A percentile compares a stretch with the other conserved stretches of the same genome.
These are phyloP conservation scores for Terana coerulea DNA, from an alignment of 768 basidiomycete species.

Conservation along the genomic window DNA sequence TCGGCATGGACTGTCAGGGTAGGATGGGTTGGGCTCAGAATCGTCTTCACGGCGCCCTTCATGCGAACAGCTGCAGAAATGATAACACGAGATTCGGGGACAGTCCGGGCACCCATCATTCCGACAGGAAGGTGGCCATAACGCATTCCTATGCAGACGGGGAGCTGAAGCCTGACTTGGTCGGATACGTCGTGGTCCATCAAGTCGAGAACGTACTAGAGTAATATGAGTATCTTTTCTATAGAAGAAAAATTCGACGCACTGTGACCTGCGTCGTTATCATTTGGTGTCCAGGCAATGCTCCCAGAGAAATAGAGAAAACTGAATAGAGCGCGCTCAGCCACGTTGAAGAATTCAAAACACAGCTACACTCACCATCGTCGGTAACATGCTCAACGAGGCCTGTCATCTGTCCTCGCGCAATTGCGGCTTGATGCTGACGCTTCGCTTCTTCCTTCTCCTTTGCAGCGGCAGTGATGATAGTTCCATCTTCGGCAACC, in stretches of 20 bases:
- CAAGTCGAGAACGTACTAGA: slow-evolving; percentile 51
- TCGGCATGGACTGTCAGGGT: slow-evolving; percentile 33
- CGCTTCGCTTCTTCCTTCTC: slow-evolving; percentile 43
- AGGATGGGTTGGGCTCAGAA: slow-evolving; percentile 44
- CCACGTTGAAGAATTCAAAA: background rate
- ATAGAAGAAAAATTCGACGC: slow-evolving; percentile 10
- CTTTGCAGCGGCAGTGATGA: slow-evolving; percentile 41
- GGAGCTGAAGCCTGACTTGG: slow-evolving; percentile 53
- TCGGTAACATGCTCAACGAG: slow-evolving; percentile 47
- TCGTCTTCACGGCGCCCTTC: slow-evolving; percentile 36
- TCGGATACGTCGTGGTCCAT: slow-evolving; percentile 46
- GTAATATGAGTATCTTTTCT: background rate
- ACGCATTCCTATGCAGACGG: slow-evolving; percentile 45
- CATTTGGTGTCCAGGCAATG: slow-evolving; percentile 39
- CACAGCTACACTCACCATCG: slow-evolving; percentile 24
- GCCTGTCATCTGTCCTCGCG: slow-evolving; percentile 37
- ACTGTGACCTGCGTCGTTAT: slow-evolving; percentile 43
- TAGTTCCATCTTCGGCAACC: slow-evolving; percentile 37
- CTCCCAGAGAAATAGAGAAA: slow-evolving; percentile 56
- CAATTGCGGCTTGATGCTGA: slow-evolving; percentile 37
- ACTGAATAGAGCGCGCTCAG: slow-evolving; percentile 39
- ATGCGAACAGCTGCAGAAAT: slow-evolving; percentile 47
- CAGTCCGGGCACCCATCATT: slow-evolving; percentile 24
- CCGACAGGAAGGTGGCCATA: slow-evolving; percentile 45
- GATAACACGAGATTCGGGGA: slow-evolving; percentile 33